Evolutionary conservation across 2,329 filamentous ascomycete species (phyloP).

Genomic region (Hymenoscyphus repandus): DNA sequence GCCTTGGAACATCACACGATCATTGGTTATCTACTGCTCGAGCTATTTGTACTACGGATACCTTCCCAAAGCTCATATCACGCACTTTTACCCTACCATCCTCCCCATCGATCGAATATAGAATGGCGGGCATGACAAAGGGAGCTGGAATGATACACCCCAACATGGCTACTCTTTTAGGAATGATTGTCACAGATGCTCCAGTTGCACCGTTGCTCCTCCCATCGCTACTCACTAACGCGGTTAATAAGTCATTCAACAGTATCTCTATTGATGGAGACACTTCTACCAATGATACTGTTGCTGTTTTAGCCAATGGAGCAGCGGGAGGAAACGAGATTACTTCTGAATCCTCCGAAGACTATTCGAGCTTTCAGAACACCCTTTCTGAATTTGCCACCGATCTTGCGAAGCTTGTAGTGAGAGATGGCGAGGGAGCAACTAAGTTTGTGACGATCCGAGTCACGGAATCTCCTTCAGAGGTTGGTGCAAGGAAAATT

Average conservation of each 20-base stretch:
- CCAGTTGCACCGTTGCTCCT: conserved; percentile 67
- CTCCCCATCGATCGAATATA: conserved; percentile 68
- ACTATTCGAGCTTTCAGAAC: conserved; percentile 65
- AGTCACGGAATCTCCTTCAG: conserved; percentile 66
- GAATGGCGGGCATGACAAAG: conserved; percentile 92
- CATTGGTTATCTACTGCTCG: conserved; percentile 83
- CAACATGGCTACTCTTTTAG: conserved; percentile 95
- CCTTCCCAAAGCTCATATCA: conserved; percentile 92
- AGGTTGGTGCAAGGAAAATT: conserved; percentile 69
- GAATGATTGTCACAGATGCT: conserved; percentile 87
- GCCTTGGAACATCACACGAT: conserved; percentile 69
- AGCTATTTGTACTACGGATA: conserved; percentile 97
- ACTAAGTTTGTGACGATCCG: conserved; percentile 97
- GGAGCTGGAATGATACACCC: conserved; percentile 99
- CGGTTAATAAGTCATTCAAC: conserved; percentile 86
- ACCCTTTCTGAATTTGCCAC: conserved; percentile 74
- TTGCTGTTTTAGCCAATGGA: conserved; percentile 92
- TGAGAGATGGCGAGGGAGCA: conserved; percentile 93
- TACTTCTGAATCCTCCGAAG: conserved; percentile 46
- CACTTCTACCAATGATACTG: conserved; percentile 95
- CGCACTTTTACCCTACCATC: conserved; percentile 79
- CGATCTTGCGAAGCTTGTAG: conserved; percentile 84
- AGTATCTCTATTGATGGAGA: conserved; percentile 95
- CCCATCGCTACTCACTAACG: conserved; percentile 62
- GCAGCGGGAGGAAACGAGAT: conserved; percentile 72